phyloP scores from a whole-genome alignment of 345 rosid species.

The Atalantia buxifolia region DNA sequence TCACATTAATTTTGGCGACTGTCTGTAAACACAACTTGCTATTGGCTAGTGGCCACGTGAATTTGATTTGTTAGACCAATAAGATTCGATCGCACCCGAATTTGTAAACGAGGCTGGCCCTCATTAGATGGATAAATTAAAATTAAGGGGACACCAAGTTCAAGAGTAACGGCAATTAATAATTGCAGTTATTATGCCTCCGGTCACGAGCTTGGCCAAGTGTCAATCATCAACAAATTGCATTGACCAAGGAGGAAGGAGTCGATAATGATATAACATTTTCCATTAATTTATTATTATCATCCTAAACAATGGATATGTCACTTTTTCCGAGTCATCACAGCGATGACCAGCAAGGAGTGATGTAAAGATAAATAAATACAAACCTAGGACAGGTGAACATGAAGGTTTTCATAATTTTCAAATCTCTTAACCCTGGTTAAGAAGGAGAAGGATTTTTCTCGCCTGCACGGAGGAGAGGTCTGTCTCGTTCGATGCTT shows the following conservation, averaged over 20 bases:
- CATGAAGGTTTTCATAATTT: conserved; percentile 10
- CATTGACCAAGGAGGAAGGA: conserved; percentile 7
- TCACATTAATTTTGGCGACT: conserved; percentile 7
- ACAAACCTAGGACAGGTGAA: not conserved
- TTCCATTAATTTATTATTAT: not conserved
- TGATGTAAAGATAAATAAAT: not conserved
- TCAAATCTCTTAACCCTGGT: conserved; percentile 9
- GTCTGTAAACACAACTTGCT: not conserved
- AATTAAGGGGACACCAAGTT: conserved; percentile 16
- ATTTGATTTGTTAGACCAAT: conserved; percentile 20
- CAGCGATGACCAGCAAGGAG: not conserved
- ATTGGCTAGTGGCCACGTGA: conserved; percentile 30
- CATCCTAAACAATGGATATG: not conserved
- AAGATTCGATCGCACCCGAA: conserved; percentile 17
- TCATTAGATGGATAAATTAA: not conserved
- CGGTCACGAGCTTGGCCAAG: conserved; percentile 24
- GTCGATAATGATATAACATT: too few species aligned
- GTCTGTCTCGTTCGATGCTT: not conserved
- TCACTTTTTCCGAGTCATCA: not conserved
- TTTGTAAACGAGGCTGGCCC: not conserved
- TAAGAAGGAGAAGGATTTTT: not conserved
- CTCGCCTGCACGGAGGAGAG: not conserved
- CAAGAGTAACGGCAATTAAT: conserved; percentile 6
- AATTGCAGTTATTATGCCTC: conserved; percentile 9
- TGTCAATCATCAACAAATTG: conserved; percentile 47